A percentile compares a stretch with the other conserved stretches of the same genome.
Conservation (phyloP, 371 early-diverging fungal genomes). For the Apophysomyces ossiformis region DNA sequence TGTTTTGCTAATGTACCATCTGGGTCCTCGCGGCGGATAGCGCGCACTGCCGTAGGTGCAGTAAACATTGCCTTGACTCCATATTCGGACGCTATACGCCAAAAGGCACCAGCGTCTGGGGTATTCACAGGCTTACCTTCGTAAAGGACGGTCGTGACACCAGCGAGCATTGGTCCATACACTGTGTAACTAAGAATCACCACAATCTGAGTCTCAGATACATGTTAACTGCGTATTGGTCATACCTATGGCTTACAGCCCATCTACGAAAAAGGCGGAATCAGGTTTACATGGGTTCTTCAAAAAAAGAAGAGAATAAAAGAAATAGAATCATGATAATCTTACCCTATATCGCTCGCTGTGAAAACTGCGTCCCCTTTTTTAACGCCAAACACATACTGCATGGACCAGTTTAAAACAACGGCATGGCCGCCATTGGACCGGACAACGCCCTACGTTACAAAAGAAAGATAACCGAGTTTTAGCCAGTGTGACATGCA, state of each 20-base stretch:
- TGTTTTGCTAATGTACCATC: conserved; percentile 57
- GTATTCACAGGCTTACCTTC: conserved; percentile 90
- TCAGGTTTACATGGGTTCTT: too few species aligned
- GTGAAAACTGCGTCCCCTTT: conserved; percentile 79
- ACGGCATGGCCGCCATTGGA: conserved; percentile 91
- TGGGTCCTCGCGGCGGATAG: conserved; percentile 84
- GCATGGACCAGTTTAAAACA: conserved; percentile 77
- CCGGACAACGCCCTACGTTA: conserved; percentile 82
- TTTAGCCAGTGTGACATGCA: neutral
- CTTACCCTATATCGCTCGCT: conserved; percentile 86
- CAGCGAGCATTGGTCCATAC: conserved; percentile 90
- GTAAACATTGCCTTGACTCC: conserved; percentile 85
- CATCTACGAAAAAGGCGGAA: conserved; percentile 46
- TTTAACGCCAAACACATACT: conserved; percentile 77
- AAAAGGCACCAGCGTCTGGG: conserved; percentile 83
- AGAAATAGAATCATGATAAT: neutral
- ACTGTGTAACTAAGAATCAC: conserved; percentile 67
- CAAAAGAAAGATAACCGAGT: neutral
- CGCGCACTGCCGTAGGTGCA: conserved; percentile 92
- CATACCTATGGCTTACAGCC: conserved; percentile 88
- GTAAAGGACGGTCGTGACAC: conserved; percentile 87
- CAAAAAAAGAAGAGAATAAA: neutral
- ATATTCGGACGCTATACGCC: conserved; percentile 81
- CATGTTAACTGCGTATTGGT: neutral
- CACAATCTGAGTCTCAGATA: neutral